Evolutionary conservation across 192 early-diverging fungal genomes (phyloP).

Genomic region (Coemansia sp.): DNA sequence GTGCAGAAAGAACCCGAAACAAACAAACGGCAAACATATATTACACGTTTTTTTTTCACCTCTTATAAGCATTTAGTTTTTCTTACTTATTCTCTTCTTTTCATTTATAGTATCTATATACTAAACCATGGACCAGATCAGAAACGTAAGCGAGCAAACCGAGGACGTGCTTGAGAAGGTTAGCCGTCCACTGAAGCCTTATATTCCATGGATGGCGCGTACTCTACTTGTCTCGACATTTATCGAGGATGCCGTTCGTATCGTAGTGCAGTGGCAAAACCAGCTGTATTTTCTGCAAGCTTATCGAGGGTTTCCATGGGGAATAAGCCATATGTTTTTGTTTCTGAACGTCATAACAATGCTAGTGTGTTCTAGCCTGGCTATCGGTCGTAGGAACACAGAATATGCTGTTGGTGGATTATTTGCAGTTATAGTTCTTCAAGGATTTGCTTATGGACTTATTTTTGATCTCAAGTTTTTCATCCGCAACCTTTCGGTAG

Average conservation of each 20-base stretch:
- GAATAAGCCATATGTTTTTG: constrained; percentile 85
- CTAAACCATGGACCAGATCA: constrained; percentile 44
- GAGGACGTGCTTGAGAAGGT: constrained; percentile 79
- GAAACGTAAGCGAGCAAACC: constrained; percentile 56
- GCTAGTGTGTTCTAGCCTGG: constrained; percentile 79
- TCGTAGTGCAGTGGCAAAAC: constrained; percentile 85
- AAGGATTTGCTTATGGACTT: constrained; percentile 93
- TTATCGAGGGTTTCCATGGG: constrained; percentile 78
- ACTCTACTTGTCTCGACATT: constrained; percentile 96
- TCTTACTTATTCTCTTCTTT: background rate
- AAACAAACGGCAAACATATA: too few relatives aligned
- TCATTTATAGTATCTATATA: background rate
- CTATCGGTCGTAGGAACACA: constrained; percentile 79
- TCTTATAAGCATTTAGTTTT: too few relatives aligned
- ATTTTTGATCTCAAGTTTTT: constrained; percentile 89
- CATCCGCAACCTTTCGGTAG: constrained; percentile 88
- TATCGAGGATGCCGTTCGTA: constrained; percentile 89
- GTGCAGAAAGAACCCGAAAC: too few relatives aligned
- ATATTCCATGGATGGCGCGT: constrained; percentile 85
- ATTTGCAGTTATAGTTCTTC: constrained; percentile 77
- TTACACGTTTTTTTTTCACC: too few relatives aligned
- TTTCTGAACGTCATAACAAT: constrained; percentile 80
- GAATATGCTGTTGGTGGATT: constrained; percentile 83
- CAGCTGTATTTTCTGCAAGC: constrained; percentile 84
- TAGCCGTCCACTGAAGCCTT: constrained; percentile 83